These are phyloP conservation scores for Thelonectria discophora DNA, from an alignment of 2,329 filamentous ascomycete species.

Conservation along the genomic window DNA sequence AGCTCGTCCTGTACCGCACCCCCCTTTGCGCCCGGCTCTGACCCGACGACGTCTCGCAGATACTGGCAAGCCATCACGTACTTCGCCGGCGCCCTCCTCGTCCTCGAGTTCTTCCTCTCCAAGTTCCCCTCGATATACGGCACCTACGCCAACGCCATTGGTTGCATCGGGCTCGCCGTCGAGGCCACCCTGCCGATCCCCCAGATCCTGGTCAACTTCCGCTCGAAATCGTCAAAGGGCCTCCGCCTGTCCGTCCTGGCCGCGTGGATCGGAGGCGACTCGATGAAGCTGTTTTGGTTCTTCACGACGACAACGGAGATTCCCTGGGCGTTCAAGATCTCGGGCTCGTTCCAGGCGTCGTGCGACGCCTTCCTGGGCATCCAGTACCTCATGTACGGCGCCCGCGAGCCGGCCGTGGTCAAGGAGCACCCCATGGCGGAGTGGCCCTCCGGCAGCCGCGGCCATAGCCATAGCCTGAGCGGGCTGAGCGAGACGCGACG, in stretches of 20 bases:
- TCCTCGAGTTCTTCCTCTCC: slow-evolving; percentile 73
- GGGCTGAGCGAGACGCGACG: slow-evolving; percentile 52
- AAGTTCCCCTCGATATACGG: slow-evolving; percentile 66
- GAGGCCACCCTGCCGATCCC: slow-evolving; percentile 85
- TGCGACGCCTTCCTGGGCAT: slow-evolving; percentile 79
- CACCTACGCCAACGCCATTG: slow-evolving; percentile 73
- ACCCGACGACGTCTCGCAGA: slow-evolving; percentile 46
- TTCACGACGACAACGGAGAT: slow-evolving; percentile 76
- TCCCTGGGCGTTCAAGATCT: slow-evolving; percentile 82
- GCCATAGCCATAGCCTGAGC: slow-evolving; percentile 47
- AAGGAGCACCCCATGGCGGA: slow-evolving; percentile 53
- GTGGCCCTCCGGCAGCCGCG: slow-evolving; percentile 35
- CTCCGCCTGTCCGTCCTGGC: slow-evolving; percentile 79
- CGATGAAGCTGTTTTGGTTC: slow-evolving; percentile 90
- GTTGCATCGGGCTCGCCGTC: slow-evolving; percentile 78
- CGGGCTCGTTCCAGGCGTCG: slow-evolving; percentile 80
- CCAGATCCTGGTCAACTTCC: slow-evolving; percentile 77
- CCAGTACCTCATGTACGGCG: slow-evolving; percentile 77
- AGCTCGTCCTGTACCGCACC: background rate
- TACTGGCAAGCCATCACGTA: slow-evolving; percentile 84
- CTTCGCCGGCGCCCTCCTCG: slow-evolving; percentile 67
- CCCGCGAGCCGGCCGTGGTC: slow-evolving; percentile 50
- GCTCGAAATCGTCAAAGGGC: slow-evolving; percentile 75
- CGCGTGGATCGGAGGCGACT: slow-evolving; percentile 82
- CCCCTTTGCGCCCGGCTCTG: slow-evolving; percentile 16